phyloP scores from a whole-genome alignment of 2,329 filamentous ascomycete species.

The Trichoderma arundinaceum region DNA sequence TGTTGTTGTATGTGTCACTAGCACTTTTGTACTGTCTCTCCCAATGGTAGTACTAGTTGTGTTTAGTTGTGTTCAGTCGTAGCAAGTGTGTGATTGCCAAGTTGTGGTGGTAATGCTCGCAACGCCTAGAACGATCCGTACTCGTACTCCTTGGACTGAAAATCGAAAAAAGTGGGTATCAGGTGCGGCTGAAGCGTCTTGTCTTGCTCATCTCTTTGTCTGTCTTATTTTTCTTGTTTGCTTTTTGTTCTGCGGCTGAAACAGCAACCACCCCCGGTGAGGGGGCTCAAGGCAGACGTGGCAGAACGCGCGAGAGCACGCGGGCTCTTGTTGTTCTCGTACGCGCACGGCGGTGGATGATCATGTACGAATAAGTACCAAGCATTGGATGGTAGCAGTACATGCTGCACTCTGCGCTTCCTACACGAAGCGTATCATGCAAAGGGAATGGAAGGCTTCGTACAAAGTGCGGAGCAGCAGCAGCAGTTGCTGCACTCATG shows the following conservation, averaged over 20 bases:
- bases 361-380: background rate
- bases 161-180: constrained; percentile 4
- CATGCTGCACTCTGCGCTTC: constrained; percentile 11
- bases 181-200: constrained; percentile 24
- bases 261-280: constrained; percentile 5
- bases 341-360: background rate
- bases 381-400: background rate
- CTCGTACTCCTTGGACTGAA: background rate
- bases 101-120: background rate
- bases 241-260: constrained; percentile 4
- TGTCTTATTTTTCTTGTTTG: background rate
- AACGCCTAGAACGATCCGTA: background rate
- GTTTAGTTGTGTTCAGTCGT: background rate
- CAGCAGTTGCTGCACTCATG: background rate
- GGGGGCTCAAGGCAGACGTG: constrained; percentile 3
- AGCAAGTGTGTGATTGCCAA: background rate
- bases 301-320: background rate
- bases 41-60: background rate
- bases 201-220: background rate
- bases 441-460: background rate
- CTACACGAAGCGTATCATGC: background rate
- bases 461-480: background rate
- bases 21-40: background rate
- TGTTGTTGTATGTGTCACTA: background rate
- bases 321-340: background rate